Base-by-base conservation (phyloP, 306 rosid species). In the Nissolia schottii region DNA sequence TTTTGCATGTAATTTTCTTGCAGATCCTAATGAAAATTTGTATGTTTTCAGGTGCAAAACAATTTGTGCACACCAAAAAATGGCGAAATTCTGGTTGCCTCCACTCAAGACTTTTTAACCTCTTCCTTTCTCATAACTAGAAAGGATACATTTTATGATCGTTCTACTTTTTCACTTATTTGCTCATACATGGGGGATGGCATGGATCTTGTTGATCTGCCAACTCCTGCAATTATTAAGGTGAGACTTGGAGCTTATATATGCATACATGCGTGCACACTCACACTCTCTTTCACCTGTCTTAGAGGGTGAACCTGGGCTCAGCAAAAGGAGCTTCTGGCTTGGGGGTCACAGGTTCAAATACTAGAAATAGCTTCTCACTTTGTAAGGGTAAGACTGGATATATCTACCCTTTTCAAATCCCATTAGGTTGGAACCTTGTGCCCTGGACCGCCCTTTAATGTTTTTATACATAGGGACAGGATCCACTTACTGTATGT, bases 1-100 rank as follows among this genome's bases (percentile, higher is more conserved):
- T 57, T 35, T 70, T 69, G 56, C 37, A 27, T 40, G 27, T 48
- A 41, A 73, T 61, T 49, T 45, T 38, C 75, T 23, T 28, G 49
- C 58, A 25, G 37, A 57, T 48, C 53, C 60, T 49, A 29, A 58
- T 73, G 54, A 77, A 15, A 32, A 43, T 29, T 80, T 59, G 48
- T 29, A 77, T 79, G 25, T 72, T 77, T 20, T 59, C 88, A 93
- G 98, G 98, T 93, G 77, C 94, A 91, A 85, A 89, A 90, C 85
- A 93, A 93, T 85, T 81, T 93, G 64, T 93, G 98, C 86, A 93
- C 98, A 11, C 98, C 98, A 5, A 93, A 93, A 82, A 93, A 93
- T 81, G 98, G 98, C 55, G 98, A 93, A 79, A 91, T 93, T 74
- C 73, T 93, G 77, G 97, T 93, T 83, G 98, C 98, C 77, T 93